Percentiles rank a stretch among this genome's conserved stretches.
phyloP scores from a whole-genome alignment of 352 stramenopile genomes.

The Phytophthora chlamydospora region DNA sequence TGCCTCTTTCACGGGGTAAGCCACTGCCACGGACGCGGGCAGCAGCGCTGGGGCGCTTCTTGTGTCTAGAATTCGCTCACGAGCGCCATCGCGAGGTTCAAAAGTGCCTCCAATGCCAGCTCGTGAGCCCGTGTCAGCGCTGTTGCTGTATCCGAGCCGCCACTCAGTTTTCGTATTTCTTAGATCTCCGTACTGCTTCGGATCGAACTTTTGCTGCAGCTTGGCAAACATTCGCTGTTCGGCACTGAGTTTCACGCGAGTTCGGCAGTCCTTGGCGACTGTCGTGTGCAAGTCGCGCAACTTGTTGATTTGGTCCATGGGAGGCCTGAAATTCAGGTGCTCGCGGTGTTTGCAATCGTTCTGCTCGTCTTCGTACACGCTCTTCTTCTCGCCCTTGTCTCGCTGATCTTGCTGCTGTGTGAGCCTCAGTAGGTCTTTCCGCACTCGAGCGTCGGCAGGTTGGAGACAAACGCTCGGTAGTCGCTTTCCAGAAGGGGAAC shows the following conservation, averaged over 20 bases:
- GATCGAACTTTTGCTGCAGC: slow-evolving; percentile 11
- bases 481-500: slow-evolving; percentile 31
- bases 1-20: slow-evolving; percentile 37
- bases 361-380: slow-evolving; percentile 52
- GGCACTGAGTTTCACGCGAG: slow-evolving; percentile 7
- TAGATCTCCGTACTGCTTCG: slow-evolving; percentile 1
- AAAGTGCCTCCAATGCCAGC: slow-evolving; percentile 51
- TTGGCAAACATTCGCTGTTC: slow-evolving; percentile 24
- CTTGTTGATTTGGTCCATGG: slow-evolving; percentile 52
- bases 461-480: slow-evolving; percentile 44
- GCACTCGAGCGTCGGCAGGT: slow-evolving; percentile 45
- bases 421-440: slow-evolving; percentile 51
- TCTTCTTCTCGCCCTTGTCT: slow-evolving; percentile 16
- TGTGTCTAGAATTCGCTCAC: slow-evolving; percentile 33
- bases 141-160: slow-evolving; percentile 60
- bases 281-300: slow-evolving; percentile 59
- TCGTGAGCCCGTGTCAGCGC: slow-evolving; percentile 28
- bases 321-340: slow-evolving; percentile 47
- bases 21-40: slow-evolving; percentile 23
- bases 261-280: slow-evolving; percentile 42
- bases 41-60: slow-evolving; percentile 20
- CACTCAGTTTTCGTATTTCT: slow-evolving; percentile 32
- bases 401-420: slow-evolving; percentile 25
- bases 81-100: slow-evolving; percentile 47
- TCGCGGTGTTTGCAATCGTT: slow-evolving; percentile 60